These are phyloP conservation scores for Phlebiopsis gigantea DNA, from an alignment of 768 basidiomycete genomes.

Conservation along the genomic window DNA sequence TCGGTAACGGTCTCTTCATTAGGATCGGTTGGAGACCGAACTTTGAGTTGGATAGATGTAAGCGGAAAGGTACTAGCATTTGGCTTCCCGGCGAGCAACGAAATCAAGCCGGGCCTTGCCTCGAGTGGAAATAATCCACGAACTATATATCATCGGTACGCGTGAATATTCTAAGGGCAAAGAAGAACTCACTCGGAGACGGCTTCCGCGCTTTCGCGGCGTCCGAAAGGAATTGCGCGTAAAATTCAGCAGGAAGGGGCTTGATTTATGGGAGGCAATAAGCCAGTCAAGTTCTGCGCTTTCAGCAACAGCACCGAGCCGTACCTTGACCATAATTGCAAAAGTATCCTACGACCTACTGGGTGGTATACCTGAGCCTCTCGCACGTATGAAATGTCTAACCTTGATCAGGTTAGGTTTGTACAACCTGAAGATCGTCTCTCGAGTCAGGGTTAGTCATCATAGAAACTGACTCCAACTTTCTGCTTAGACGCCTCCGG, in stretches of 20 bases:
- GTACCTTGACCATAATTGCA: too few relatives aligned
- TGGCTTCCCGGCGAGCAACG: conserved; percentile 88
- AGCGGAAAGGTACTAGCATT: conserved; percentile 89
- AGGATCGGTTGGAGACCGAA: conserved; percentile 28
- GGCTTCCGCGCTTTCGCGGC: conserved; percentile 57
- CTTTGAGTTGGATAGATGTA: conserved; percentile 64
- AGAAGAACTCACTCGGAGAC: conserved; percentile 40
- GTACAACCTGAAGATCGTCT: too few relatives aligned
- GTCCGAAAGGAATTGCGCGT: conserved; percentile 55
- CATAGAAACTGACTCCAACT: neutral
- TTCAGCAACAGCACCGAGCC: too few relatives aligned
- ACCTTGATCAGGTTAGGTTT: too few relatives aligned
- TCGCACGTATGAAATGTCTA: too few relatives aligned
- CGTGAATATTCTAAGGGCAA: neutral
- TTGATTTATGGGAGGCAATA: neutral
- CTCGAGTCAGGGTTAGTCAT: too few relatives aligned
- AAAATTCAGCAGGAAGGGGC: conserved; percentile 41
- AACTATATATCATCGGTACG: conserved; percentile 28
- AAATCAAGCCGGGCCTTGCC: conserved; percentile 73
- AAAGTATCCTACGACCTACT: too few relatives aligned
- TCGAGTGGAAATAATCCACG: conserved; percentile 75
- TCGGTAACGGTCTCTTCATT: conserved; percentile 42
- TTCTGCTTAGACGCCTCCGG: neutral
- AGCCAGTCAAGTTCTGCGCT: too few relatives aligned
- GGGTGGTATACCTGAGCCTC: too few relatives aligned